Percentiles rank a stretch among this genome's conserved stretches.
Evolutionary conservation across 495 filamentous ascomycete genomes (phyloP).

Genomic region (Neurospora sp.): DNA sequence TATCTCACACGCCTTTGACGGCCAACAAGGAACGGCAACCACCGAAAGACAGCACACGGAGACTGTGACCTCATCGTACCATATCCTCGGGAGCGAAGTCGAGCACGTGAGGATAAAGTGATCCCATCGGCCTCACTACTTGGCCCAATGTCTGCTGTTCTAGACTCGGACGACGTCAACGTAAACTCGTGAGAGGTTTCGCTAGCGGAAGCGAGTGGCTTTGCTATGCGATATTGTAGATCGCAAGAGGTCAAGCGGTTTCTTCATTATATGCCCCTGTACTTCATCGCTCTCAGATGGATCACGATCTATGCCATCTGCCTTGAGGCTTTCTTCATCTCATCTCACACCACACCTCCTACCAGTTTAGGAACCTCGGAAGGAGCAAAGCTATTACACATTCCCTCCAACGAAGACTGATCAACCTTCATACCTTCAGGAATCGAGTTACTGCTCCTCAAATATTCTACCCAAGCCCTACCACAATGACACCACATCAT

Average conservation of each 20-base stretch:
- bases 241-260: not conserved
- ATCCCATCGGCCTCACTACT: not conserved
- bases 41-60: not conserved
- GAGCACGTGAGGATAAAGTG: not conserved
- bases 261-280: not conserved
- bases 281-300: not conserved
- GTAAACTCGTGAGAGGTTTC: not conserved
- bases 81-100: not conserved
- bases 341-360: not conserved
- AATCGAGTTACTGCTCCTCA: not conserved
- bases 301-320: not conserved
- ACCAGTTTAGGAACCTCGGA: not conserved
- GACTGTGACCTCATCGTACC: not conserved
- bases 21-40: not conserved
- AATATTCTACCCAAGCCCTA: not conserved
- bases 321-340: not conserved
- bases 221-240: not conserved
- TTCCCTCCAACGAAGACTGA: not conserved
- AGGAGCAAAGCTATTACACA: not conserved
- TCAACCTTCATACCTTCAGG: not conserved
- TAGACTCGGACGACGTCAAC: not conserved
- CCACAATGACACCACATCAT: too few species aligned
- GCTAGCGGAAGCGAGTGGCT: not conserved
- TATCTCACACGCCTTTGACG: not conserved
- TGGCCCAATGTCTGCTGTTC: not conserved